Base-by-base conservation (phyloP, 2,329 filamentous ascomycete species). In the Capronia americana region DNA sequence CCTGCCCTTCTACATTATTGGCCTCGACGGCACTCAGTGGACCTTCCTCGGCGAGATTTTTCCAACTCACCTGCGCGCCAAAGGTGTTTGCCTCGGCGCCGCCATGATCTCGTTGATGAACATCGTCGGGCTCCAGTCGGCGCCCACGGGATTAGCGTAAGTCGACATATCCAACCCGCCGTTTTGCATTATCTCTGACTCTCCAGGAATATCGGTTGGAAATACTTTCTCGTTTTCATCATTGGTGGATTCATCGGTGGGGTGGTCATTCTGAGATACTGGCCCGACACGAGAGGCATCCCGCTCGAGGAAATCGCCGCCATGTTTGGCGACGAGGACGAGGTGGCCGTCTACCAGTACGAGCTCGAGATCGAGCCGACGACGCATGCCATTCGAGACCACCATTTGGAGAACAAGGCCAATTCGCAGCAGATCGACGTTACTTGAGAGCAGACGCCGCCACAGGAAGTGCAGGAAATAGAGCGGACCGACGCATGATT, bases 231-330 rank as follows among this genome's bases (percentile, higher is more conserved):
- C 14, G 69, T 73, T 3, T 73, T 61, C 70, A 64, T 58, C 57
- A 57, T 60, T n/a, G 26, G 23, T 20, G 57, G 44, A 14, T 17
- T 32, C 12, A 20, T 64, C 0, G 57, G 51, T 14, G 57, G 30
- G 4, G 17, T 64, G 17, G 23, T 64, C 7, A 51, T 67, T 12
- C 46, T 57, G 17, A 30, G 53, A n/a, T 56, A 50, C 24, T 62
- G 60, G 28, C 68, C 75, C 12, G 75, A 77, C 66, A 77, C 75
- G 2, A 73, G 73, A 20, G 72, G 71, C 5, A 74, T 74, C 12
- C 73, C 75, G 0, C 61, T 78, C 23, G 76, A 77, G 53, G 75
- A 76, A 53, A 74, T 77, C 44, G 69, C 87, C 4, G 69, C 69
- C 44, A 63, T 70, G 20, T 73, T 79, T 30, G 72, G 73, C 48